Conservation (phyloP, 257 asterid genomes). For the Galeopsis tetrahit region DNA sequence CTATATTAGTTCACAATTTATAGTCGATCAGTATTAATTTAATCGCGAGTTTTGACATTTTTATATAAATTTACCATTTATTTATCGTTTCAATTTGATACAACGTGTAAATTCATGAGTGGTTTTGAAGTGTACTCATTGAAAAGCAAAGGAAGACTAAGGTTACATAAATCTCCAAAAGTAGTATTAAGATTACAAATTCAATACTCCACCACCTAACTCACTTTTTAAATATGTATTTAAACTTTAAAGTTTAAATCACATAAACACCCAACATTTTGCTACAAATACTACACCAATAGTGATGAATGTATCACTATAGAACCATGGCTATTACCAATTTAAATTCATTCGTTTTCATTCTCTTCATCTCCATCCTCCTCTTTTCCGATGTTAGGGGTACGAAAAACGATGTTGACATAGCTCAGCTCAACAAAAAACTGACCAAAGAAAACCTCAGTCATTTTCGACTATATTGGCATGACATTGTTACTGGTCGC, state of each 20-base stretch:
- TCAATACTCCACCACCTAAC: not conserved
- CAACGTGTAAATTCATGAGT: too few relatives aligned
- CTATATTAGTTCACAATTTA: too few relatives aligned
- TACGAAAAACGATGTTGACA: constrained; percentile 11
- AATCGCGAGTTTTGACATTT: too few relatives aligned
- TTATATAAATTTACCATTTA: too few relatives aligned
- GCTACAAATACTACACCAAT: not conserved
- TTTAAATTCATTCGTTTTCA: constrained; percentile 20
- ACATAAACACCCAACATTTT: constrained; percentile 3
- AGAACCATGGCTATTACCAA: constrained; percentile 41
- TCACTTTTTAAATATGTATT: not conserved
- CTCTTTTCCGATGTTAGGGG: constrained; percentile 24
- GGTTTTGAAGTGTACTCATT: constrained; percentile 1
- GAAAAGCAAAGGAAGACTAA: not conserved
- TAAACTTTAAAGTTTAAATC: too few relatives aligned
- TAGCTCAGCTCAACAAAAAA: constrained; percentile 35
- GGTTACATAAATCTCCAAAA: not conserved
- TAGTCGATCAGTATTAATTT: too few relatives aligned
- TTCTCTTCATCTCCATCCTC: constrained; percentile 30
- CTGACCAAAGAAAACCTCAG: constrained; percentile 39
- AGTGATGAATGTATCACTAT: not conserved
- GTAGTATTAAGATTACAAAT: not conserved
- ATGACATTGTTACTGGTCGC: constrained; percentile 44
- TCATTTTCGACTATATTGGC: constrained; percentile 52
- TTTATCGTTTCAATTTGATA: too few relatives aligned